A percentile compares a stretch with the other conserved stretches of the same genome.
phyloP scores from a whole-genome alignment of 2,329 filamentous ascomycete species.

The Phyllosticta citrichinensis region DNA sequence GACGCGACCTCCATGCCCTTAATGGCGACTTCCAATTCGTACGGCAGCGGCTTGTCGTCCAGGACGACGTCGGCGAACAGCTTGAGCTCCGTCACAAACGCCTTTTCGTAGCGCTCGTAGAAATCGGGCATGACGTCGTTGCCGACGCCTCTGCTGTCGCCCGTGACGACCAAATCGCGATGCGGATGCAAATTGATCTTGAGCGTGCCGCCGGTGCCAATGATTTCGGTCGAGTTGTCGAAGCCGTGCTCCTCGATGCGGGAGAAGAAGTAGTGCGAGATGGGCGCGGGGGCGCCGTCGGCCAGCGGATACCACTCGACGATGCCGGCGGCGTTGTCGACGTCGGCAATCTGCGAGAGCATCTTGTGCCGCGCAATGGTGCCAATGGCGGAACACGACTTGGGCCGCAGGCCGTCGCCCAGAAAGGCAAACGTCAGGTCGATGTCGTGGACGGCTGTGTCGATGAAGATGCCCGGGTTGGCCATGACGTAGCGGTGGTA shows the following conservation, averaged over 20 bases:
- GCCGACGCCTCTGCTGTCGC: slow-evolving; percentile 1
- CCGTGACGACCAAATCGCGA: slow-evolving; percentile 5
- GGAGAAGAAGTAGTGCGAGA: slow-evolving; percentile 36
- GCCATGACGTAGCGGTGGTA: slow-evolving; percentile 7
- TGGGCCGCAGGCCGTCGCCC: slow-evolving; percentile 25
- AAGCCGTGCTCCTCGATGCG: slow-evolving; percentile 35
- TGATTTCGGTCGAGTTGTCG: slow-evolving; percentile 35
- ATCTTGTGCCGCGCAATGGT: slow-evolving; percentile 28
- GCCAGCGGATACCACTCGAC: slow-evolving; percentile 30
- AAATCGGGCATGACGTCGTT: slow-evolving; percentile 11
- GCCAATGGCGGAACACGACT: slow-evolving; percentile 28
- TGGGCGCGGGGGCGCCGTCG: slow-evolving; percentile 23
- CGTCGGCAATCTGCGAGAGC: slow-evolving; percentile 30
- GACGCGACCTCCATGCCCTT: slow-evolving; percentile 9
- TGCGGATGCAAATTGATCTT: slow-evolving; percentile 9
- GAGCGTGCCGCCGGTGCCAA: slow-evolving; percentile 22
- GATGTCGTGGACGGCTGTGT: slow-evolving; percentile 36
- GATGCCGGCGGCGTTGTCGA: slow-evolving; percentile 37
- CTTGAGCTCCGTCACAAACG: slow-evolving; percentile 8
- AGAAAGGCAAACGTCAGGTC: slow-evolving; percentile 36
- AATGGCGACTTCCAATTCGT: not conserved
- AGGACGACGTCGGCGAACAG: slow-evolving; percentile 6
- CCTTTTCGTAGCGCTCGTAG: slow-evolving; percentile 11
- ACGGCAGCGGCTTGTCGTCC: slow-evolving; percentile 2
- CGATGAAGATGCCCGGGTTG: slow-evolving; percentile 33